Base-by-base conservation (phyloP, 441 rosid genomes). In the Theobroma grandiflorum region DNA sequence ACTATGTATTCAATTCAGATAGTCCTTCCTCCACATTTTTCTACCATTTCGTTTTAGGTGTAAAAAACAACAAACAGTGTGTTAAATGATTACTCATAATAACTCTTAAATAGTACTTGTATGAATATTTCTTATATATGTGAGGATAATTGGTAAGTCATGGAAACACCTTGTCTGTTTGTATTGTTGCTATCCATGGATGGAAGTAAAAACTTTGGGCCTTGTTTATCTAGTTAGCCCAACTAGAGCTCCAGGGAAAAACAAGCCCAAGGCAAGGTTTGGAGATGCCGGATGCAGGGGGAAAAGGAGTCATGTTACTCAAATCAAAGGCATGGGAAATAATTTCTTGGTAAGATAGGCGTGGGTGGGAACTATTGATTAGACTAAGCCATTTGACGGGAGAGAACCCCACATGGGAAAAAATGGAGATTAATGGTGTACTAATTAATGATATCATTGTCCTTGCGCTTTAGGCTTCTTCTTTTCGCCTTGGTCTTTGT, bases 401-500 rank as follows among this genome's bases (percentile, higher is more conserved):
- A 72, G 87, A 80, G 84, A 83, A 64, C 47, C 49, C 75, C 90
- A 81, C 88, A 71, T 84, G 83, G 66, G 76, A 69, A 79, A 80
- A 78, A 65, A 42, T 31, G 57, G 47, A 53, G 77, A 65, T 85
- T 80, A 74, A 45, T 22, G 70, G 70, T 35, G 43, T 49, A 9
- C 67, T 47, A 18, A 43, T 42, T 49, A n/a, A 57, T 26, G 55
- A 76, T 45, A 84, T 78, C 33, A 79, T 84, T 81, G 84, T 85
- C 87, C 79, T 82, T 83, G 3, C 74, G 53, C 82, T 79, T 67
- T 71, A 52, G 50, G 47, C 52, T 64, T 49, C n/a, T 47, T 76
- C 59, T 77, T 74, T 79, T 20, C 16, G 53, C 49, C 20, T 77
- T 67, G 61, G 79, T 58, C 50, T 26, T 69, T 75, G 66, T 16